Percentiles rank a stretch among this genome's conserved stretches.
These are phyloP conservation scores for Alternaria gaisen DNA, from an alignment of 2,329 filamentous ascomycete species.

Conservation along the genomic window DNA sequence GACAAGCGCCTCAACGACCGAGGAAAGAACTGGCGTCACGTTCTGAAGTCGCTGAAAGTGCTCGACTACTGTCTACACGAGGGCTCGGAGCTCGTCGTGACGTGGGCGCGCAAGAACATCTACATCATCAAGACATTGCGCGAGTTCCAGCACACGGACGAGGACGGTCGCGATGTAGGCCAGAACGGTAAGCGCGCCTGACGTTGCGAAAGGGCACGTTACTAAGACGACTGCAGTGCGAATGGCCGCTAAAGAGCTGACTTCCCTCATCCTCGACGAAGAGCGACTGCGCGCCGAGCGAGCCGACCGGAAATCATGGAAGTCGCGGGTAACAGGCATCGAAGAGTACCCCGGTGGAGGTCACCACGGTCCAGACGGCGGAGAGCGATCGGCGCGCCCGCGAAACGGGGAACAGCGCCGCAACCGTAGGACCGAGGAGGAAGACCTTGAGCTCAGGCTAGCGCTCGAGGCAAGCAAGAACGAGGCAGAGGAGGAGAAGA, in stretches of 20 bases:
- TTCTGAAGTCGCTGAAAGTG: constrained; percentile 96
- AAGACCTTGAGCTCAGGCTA: constrained; percentile 85
- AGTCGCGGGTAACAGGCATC: constrained; percentile 91
- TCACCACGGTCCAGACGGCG: constrained; percentile 43
- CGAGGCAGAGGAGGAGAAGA: constrained; percentile 90
- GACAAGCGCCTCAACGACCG: constrained; percentile 99
- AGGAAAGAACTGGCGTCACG: constrained; percentile 99
- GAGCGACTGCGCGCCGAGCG: constrained; percentile 90
- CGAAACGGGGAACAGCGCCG: constrained; percentile 46
- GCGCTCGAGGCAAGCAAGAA: constrained; percentile 95
- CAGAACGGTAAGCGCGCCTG: constrained; percentile 81
- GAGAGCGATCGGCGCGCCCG: constrained; percentile 52
- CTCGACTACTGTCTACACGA: constrained; percentile 98
- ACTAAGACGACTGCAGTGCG: constrained; percentile 70
- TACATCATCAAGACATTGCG: constrained; percentile 99
- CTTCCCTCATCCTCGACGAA: constrained; percentile 89
- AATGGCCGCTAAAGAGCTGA: constrained; percentile 94
- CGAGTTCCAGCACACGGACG: constrained; percentile 96
- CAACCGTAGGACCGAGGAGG: constrained; percentile 74
- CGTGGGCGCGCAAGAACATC: constrained; percentile 96
- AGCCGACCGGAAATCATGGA: constrained; percentile 93
- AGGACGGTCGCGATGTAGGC: constrained; percentile 93
- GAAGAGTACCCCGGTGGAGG: constrained; percentile 74
- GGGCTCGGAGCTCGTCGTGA: constrained; percentile 94
- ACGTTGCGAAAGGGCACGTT: background rate